Evolutionary conservation across 768 basidiomycete genomes (phyloP).

Genomic region (Boletus reticuloceps): DNA sequence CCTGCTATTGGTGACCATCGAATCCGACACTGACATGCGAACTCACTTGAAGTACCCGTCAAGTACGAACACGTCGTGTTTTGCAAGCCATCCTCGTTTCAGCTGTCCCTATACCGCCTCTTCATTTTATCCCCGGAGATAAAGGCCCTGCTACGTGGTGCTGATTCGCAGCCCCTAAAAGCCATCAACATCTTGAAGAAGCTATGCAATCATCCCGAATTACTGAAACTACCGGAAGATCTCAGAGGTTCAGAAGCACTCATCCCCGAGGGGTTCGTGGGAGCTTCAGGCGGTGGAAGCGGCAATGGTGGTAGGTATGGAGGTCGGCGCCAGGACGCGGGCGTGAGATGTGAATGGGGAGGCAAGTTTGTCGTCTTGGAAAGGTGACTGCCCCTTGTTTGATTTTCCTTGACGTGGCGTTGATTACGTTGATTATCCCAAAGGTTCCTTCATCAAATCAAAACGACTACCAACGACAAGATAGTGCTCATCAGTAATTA

Average conservation of each 20-base stretch:
- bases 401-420: neutral
- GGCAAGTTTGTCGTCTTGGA: slow-evolving; percentile 95
- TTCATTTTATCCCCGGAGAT: slow-evolving; percentile 95
- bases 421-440: neutral
- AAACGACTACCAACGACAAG: slow-evolving; percentile 83
- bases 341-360: slow-evolving; percentile 76
- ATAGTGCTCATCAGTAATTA: slow-evolving; percentile 97
- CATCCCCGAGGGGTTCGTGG: slow-evolving; percentile 79
- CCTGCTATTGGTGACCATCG: neutral
- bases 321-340: slow-evolving; percentile 35
- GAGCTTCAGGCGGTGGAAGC: slow-evolving; percentile 33
- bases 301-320: slow-evolving; percentile 39
- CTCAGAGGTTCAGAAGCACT: slow-evolving; percentile 77
- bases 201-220: slow-evolving; percentile 91
- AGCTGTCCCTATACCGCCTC: slow-evolving; percentile 78
- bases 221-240: slow-evolving; percentile 82
- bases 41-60: slow-evolving; percentile 72
- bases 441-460: slow-evolving; percentile 84
- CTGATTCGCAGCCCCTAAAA: slow-evolving; percentile 90
- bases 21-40: slow-evolving; percentile 2
- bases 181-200: slow-evolving; percentile 95
- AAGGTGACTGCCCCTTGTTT: slow-evolving; percentile 46
- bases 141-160: slow-evolving; percentile 81
- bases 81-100: slow-evolving; percentile 81
- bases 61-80: slow-evolving; percentile 99